phyloP scores from a whole-genome alignment of 208 protist species.

The Leishmania major region DNA sequence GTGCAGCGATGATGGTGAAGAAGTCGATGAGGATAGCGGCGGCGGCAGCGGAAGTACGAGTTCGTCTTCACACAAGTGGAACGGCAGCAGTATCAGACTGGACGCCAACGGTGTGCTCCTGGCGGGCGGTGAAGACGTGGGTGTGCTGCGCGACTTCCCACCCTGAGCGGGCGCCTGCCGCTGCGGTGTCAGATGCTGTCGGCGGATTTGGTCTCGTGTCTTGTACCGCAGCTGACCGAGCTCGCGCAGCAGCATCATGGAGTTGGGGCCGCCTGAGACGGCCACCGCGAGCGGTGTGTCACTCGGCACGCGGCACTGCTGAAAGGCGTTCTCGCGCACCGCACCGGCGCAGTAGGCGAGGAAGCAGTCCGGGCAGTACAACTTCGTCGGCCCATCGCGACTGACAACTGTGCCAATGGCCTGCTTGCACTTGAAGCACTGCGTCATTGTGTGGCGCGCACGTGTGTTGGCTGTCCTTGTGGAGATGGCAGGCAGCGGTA shows the following conservation, averaged over 20 bases:
- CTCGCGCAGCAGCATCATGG: constrained; percentile 71
- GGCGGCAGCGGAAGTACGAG: constrained; percentile 45
- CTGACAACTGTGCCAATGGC: constrained; percentile 48
- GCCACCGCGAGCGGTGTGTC: constrained; percentile 70
- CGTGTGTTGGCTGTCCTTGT: not conserved
- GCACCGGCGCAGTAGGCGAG: constrained; percentile 53
- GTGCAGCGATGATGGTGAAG: not conserved
- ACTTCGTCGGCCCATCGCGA: constrained; percentile 63
- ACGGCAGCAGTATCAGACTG: constrained; percentile 48
- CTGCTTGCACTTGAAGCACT: constrained; percentile 82
- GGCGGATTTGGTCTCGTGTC: not conserved
- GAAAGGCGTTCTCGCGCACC: constrained; percentile 59
- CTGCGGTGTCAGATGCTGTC: not conserved
- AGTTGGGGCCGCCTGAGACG: constrained; percentile 73
- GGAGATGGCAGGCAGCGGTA: not conserved
- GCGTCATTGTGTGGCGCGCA: constrained; percentile 6
- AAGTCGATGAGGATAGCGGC: not conserved
- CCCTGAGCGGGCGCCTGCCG: not conserved
- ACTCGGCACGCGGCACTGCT: constrained; percentile 57
- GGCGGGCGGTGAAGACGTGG: not conserved
- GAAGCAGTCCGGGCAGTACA: constrained; percentile 83
- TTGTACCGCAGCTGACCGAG: constrained; percentile 51
- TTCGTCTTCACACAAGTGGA: constrained; percentile 74
- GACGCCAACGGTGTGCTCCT: constrained; percentile 9
- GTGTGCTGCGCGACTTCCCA: not conserved